Evolutionary conservation across 345 rosid genomes (phyloP).

Genomic region (Corchorus olitorius): DNA sequence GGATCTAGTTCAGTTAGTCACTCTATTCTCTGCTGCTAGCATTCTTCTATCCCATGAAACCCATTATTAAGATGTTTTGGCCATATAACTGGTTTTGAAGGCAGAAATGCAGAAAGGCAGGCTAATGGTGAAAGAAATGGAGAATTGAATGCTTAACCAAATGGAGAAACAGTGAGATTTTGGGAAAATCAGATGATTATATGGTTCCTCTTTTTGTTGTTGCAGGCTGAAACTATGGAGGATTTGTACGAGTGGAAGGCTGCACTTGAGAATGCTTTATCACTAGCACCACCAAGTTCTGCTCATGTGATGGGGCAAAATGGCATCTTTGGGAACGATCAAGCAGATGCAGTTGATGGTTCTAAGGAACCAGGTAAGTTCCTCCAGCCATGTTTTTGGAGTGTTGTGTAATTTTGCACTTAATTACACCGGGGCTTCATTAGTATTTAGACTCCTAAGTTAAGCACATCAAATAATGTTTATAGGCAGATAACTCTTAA

Average conservation of each 20-base stretch:
- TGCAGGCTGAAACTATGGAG: slow-evolving; percentile 84
- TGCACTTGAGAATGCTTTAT: slow-evolving; percentile 89
- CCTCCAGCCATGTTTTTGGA: not conserved
- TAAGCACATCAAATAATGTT: not conserved
- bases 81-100: not conserved
- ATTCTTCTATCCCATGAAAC: not conserved
- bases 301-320: slow-evolving; percentile 75
- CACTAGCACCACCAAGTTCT: slow-evolving; percentile 92
- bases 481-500: too few species aligned
- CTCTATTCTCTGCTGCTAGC: not conserved
- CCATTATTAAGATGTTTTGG: not conserved
- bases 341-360: slow-evolving; percentile 52
- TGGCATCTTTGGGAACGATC: slow-evolving; percentile 71
- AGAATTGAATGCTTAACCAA: not conserved
- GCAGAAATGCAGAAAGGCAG: not conserved
- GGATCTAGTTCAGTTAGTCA: not conserved
- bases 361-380: slow-evolving; percentile 48
- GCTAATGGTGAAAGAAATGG: not conserved
- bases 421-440: not conserved
- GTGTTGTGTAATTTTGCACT: too few species aligned
- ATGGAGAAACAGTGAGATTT: slow-evolving; percentile 4
- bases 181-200: slow-evolving; percentile 14
- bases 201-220: slow-evolving; percentile 16
- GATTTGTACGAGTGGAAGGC: slow-evolving; percentile 90
- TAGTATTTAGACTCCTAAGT: not conserved